A percentile compares a stretch with the other conserved stretches of the same genome.
Conservation (phyloP, 768 basidiomycete species). For the Mycena indigotica region DNA sequence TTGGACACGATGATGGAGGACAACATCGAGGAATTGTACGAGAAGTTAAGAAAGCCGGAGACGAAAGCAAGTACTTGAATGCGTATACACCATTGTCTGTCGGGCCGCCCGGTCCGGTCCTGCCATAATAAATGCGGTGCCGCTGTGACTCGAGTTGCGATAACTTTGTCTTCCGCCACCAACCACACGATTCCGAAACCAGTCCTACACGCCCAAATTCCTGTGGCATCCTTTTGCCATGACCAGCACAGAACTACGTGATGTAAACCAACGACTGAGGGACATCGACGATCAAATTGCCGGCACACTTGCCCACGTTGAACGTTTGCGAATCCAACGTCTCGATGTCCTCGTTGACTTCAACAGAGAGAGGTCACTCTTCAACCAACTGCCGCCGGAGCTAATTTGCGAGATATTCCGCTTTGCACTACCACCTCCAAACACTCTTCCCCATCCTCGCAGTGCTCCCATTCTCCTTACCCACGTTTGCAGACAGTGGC, state of each 20-base stretch:
- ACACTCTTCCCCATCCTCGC: conserved; percentile 2
- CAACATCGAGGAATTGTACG: conserved; percentile 8
- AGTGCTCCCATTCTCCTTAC: conserved; percentile 9
- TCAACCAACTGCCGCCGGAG: conserved; percentile 9
- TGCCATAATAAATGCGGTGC: too few species aligned
- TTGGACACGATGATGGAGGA: conserved; percentile 8
- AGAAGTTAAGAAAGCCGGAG: too few species aligned
- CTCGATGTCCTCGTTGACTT: conserved; percentile 5
- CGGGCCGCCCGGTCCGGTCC: too few species aligned
- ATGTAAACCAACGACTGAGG: neutral
- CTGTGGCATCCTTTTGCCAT: too few species aligned
- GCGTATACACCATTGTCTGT: too few species aligned
- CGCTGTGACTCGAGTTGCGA: too few species aligned
- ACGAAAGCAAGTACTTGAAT: too few species aligned
- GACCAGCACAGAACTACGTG: neutral
- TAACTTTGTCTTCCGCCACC: too few species aligned
- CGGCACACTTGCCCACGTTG: conserved; percentile 13
- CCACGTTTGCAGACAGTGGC: conserved; percentile 12
- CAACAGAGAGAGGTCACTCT: conserved; percentile 4
- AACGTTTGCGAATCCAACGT: conserved; percentile 1
- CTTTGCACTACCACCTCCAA: conserved; percentile 1
- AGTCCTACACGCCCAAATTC: too few species aligned
- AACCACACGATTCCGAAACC: too few species aligned
- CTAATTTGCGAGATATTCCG: conserved; percentile 16
- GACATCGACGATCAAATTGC: conserved; percentile 13